These are phyloP conservation scores for Zasmidium angulare DNA, from an alignment of 2,329 filamentous ascomycete species.

Conservation along the genomic window DNA sequence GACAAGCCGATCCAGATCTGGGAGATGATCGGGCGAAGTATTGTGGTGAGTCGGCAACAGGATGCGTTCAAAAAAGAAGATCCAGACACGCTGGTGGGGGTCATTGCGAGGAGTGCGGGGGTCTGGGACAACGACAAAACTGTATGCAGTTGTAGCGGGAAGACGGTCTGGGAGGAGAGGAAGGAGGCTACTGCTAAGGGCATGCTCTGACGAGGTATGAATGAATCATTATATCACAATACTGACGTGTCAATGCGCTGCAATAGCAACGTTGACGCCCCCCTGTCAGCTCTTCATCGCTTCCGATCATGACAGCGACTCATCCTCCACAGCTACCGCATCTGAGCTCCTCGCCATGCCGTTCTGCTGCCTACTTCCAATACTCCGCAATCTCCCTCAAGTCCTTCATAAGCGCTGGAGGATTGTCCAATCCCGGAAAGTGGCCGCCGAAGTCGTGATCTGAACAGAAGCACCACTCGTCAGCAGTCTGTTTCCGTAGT, in stretches of 20 bases:
- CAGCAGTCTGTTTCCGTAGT: no score
- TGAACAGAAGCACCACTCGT: background rate
- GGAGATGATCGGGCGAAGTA: conserved; percentile 92
- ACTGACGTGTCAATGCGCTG: no score
- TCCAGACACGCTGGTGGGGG: conserved; percentile 81
- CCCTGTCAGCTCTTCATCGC: no score
- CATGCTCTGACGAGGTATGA: conserved; percentile 63
- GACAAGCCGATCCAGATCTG: conserved; percentile 83
- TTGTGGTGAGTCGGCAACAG: conserved; percentile 74
- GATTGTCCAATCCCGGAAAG: conserved; percentile 12
- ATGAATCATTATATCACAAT: no score
- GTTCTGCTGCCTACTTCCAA: conserved; percentile 1
- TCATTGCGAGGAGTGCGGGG: conserved; percentile 93
- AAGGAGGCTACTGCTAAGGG: conserved; percentile 85
- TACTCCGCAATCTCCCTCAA: conserved; percentile 11
- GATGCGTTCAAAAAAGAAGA: conserved; percentile 65
- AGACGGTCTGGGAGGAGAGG: conserved; percentile 97
- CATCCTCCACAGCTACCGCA: no score
- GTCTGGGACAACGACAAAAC: conserved; percentile 99
- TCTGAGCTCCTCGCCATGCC: no score
- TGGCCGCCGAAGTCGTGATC: conserved; percentile 15
- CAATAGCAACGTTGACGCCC: no score
- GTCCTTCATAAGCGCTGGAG: conserved; percentile 6
- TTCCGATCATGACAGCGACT: no score
- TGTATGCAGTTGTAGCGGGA: conserved; percentile 95